Conservation (phyloP, 257 asterid genomes). For the Rubia yunnanensis region DNA sequence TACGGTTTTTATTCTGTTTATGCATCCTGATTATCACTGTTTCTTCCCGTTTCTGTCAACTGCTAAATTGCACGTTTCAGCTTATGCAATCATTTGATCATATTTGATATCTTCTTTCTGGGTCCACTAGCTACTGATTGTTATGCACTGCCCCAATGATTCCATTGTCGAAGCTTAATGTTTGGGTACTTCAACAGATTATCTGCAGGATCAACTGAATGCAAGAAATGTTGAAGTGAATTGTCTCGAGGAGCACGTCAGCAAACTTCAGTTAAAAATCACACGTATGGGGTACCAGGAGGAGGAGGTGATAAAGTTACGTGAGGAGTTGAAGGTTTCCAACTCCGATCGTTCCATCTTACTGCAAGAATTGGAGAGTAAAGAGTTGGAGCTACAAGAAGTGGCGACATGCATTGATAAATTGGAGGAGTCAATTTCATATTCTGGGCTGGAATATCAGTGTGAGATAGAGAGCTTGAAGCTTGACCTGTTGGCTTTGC, state of each 20-base stretch:
- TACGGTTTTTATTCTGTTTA: not conserved
- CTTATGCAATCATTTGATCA: not conserved
- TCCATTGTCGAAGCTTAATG: slow-evolving; percentile 12
- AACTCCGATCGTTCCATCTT: slow-evolving; percentile 39
- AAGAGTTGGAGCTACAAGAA: slow-evolving; percentile 33
- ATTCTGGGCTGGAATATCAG: slow-evolving; percentile 69
- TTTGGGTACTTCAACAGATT: slow-evolving; percentile 44
- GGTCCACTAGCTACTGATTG: not conserved
- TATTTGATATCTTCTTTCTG: not conserved
- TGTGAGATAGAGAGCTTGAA: slow-evolving; percentile 81
- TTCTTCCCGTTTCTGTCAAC: not conserved
- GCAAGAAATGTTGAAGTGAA: slow-evolving; percentile 43
- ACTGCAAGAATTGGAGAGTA: slow-evolving; percentile 47
- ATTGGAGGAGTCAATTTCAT: slow-evolving; percentile 67
- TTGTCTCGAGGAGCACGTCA: slow-evolving; percentile 37
- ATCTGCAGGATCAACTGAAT: slow-evolving; percentile 83
- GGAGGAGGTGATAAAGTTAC: slow-evolving; percentile 42
- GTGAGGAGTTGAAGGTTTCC: slow-evolving; percentile 41
- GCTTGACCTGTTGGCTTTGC: slow-evolving; percentile 55
- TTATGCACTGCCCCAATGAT: slow-evolving; percentile 4
- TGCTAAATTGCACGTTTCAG: not conserved
- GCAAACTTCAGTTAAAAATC: slow-evolving; percentile 46
- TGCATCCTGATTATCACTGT: not conserved
- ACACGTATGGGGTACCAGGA: slow-evolving; percentile 34
- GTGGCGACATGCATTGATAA: slow-evolving; percentile 37